Percentiles rank a stretch among this genome's conserved stretches.
Conservation (phyloP, 495 filamentous ascomycete species). For the Penicillium cosmopolitanum region DNA sequence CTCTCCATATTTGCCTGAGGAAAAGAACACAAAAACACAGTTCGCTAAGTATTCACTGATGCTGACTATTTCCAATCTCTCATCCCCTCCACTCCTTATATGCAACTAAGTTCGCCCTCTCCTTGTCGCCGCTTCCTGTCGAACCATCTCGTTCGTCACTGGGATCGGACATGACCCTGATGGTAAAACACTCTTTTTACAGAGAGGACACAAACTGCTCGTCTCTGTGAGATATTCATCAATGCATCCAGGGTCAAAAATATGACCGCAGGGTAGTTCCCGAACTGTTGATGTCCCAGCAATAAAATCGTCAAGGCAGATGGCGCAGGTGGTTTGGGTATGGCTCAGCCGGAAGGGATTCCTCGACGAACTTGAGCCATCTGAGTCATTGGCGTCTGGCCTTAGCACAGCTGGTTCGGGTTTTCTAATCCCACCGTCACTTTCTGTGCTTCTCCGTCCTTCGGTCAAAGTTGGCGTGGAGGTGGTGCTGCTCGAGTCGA, state of each 20-base stretch:
- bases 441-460: conserved; percentile 4
- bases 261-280: conserved; percentile 85
- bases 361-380: neutral
- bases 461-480: conserved; percentile 9
- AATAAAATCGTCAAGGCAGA: conserved; percentile 83
- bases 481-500: conserved; percentile 10
- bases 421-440: conserved; percentile 14
- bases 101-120: conserved; percentile 5
- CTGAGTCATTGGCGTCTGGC: neutral
- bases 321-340: conserved; percentile 68
- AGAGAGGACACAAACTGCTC: conserved; percentile 84
- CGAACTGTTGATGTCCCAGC: conserved; percentile 70
- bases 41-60: neutral
- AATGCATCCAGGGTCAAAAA: conserved; percentile 89
- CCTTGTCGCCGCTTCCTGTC: conserved; percentile 60
- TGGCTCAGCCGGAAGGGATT: conserved; percentile 31
- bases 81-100: neutral
- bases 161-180: conserved; percentile 66
- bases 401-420: conserved; percentile 27
- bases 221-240: conserved; percentile 72
- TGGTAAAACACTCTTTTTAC: conserved; percentile 74
- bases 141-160: conserved; percentile 84
- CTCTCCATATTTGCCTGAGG: neutral
- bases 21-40: neutral
- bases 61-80: neutral